Percentiles rank a stretch among this genome's conserved stretches.
These are phyloP conservation scores for Psilocybe cyanescens DNA, from an alignment of 768 basidiomycete genomes.

Conservation along the genomic window DNA sequence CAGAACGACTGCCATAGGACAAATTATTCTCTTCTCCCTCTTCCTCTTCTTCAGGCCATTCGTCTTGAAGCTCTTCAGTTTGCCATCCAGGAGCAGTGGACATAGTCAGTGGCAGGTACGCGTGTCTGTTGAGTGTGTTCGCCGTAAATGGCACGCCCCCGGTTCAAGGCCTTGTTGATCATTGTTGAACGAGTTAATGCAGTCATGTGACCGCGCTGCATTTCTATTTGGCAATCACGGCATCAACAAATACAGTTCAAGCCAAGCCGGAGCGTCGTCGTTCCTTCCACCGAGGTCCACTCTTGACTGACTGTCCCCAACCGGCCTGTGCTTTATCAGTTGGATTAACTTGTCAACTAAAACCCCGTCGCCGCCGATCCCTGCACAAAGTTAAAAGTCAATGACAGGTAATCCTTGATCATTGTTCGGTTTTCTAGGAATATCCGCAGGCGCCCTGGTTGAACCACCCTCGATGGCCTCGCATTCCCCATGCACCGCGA, in stretches of 20 bases:
- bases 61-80: slow-evolving; percentile 88
- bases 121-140: slow-evolving; percentile 2
- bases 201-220: slow-evolving; percentile 23
- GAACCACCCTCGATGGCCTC: slow-evolving; percentile 2
- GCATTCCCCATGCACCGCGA: slow-evolving; percentile 11
- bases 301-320: slow-evolving; percentile 2
- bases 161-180: slow-evolving; percentile 13
- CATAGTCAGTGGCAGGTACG: slow-evolving; percentile 31
- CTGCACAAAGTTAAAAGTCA: not conserved
- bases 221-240: slow-evolving; percentile 6
- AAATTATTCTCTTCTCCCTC: slow-evolving; percentile 43
- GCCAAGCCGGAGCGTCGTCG: not conserved
- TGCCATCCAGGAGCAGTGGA: slow-evolving; percentile 70
- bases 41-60: slow-evolving; percentile 85
- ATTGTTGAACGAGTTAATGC: slow-evolving; percentile 14
- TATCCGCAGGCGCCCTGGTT: not conserved
- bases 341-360: slow-evolving; percentile 10
- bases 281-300: slow-evolving; percentile 5
- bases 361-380: slow-evolving; percentile 7
- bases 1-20: slow-evolving; percentile 55
- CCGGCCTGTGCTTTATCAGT: not conserved
- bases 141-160: slow-evolving; percentile 1
- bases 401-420: slow-evolving; percentile 12
- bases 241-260: slow-evolving; percentile 12
- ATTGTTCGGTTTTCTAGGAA: slow-evolving; percentile 12